Base-by-base conservation (phyloP, 495 filamentous ascomycete species). In the Lophiostoma macrostomum region DNA sequence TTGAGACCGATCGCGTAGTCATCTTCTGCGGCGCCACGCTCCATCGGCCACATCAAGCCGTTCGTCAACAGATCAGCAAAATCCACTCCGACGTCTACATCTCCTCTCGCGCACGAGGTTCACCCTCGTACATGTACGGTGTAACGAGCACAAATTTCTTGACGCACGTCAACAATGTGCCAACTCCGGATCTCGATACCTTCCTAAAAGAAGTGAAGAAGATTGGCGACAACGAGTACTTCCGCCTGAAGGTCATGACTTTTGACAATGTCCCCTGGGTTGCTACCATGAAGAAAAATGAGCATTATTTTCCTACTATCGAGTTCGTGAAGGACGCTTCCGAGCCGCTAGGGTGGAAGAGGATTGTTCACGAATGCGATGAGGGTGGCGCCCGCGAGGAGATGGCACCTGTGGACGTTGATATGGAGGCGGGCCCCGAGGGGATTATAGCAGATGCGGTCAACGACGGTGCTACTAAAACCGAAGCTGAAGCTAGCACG, bases 201-300 rank as follows among this genome's bases (percentile, higher is more conserved):
- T 99, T 99, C 66, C 69, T 97, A 36, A 72, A 74, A 14, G 85
- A 88, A 62, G 86, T 90, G 12, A 76, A 83, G 48, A 85, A 86
- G 67, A 95, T 99, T 61, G 87, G 87, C 0, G 90, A 99, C 60
- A 97, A 97, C 68, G 93, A 88, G 2, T 99, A 98, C 73, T 96
- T 98, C 82, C 81, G 94, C 19, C 76, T 99, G 12, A 85, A 87
- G 55, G 88, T 91, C 8, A 87, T 96, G 65, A 97, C 93, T 1
- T 99, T 97, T 64, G 93, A 99, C 67, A 94, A 93, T 56, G 90
- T 97, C 13, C 91, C 90, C 12, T 99, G 91, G 86, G 88, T 97
- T 20, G 87, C 93, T 16, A 96, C 91, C 22, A 96, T 99, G 84
- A 99, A 99, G 82, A 99, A 99, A 82, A 94, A 95, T 67, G 94